phyloP scores from a whole-genome alignment of 1,139 yeast genomes.

The Suhomyces ambrosiae region DNA sequence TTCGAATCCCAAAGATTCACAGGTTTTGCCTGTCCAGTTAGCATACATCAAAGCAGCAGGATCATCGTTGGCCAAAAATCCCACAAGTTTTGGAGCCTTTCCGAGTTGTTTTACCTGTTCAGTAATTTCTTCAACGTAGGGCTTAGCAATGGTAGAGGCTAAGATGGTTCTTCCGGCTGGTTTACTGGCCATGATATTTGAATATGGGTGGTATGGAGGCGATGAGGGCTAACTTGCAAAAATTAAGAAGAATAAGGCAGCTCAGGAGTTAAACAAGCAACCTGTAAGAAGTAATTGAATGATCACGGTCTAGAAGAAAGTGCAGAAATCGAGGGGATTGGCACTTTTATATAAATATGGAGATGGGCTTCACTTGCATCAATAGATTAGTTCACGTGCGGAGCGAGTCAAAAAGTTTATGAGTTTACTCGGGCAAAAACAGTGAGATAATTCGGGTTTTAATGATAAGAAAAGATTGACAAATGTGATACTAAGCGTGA shows the following conservation, averaged over 20 bases:
- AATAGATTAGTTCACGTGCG: slow-evolving; percentile 14
- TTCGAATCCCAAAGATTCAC: slow-evolving; percentile 79
- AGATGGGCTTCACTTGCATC: slow-evolving; percentile 1
- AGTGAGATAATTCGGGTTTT: background rate
- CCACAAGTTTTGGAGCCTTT: slow-evolving; percentile 75
- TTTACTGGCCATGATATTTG: slow-evolving; percentile 20
- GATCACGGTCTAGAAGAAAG: background rate
- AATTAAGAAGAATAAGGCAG: no score
- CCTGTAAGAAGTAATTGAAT: no score
- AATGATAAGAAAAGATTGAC: no score
- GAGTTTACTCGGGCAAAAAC: slow-evolving; percentile 1
- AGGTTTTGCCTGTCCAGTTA: slow-evolving; percentile 91
- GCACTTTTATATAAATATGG: background rate
- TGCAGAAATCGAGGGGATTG: background rate
- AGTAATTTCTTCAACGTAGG: slow-evolving; percentile 71
- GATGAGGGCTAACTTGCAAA: no score
- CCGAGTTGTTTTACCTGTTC: slow-evolving; percentile 55
- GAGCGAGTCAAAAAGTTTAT: slow-evolving; percentile 10
- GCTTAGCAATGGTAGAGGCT: slow-evolving; percentile 86
- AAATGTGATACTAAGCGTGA: no score
- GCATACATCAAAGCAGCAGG: slow-evolving; percentile 97
- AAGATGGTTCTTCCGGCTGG: slow-evolving; percentile 78
- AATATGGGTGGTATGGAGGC: background rate
- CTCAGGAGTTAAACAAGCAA: background rate
- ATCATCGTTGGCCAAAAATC: slow-evolving; percentile 86